Conservation (phyloP, 441 rosid genomes). For the Mallotus repandus region DNA sequence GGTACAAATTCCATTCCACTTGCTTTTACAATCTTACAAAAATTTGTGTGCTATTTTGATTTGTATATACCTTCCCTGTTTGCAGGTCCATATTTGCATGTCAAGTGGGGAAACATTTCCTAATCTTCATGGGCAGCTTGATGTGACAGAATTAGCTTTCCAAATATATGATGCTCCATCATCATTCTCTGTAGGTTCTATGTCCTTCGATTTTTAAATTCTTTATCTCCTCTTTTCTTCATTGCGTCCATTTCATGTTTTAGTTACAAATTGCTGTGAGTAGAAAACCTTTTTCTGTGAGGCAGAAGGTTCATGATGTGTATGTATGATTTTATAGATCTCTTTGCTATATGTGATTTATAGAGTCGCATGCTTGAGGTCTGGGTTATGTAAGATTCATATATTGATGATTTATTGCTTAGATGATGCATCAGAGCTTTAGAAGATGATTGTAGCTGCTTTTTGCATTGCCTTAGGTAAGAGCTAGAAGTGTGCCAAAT, state of each 20-base stretch:
- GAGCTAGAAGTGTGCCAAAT: neutral
- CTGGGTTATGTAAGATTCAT: slow-evolving; percentile 4
- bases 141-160: slow-evolving; percentile 82
- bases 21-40: neutral
- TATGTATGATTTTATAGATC: neutral
- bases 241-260: slow-evolving; percentile 11
- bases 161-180: slow-evolving; percentile 95
- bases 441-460: neutral
- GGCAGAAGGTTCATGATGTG: slow-evolving; percentile 4
- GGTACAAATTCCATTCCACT: neutral
- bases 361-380: neutral
- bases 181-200: slow-evolving; percentile 69
- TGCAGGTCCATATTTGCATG: slow-evolving; percentile 97
- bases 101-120: slow-evolving; percentile 95
- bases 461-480: neutral
- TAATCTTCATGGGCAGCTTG: slow-evolving; percentile 93
- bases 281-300: neutral
- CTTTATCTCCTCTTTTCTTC: slow-evolving; percentile 19
- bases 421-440: slow-evolving; percentile 1
- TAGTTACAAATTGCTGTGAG: neutral
- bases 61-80: slow-evolving; percentile 26
- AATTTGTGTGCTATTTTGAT: neutral
- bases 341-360: neutral
- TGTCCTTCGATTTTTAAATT: slow-evolving; percentile 23
- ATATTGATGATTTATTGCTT: neutral